A percentile compares a stretch with the other conserved stretches of the same genome.
phyloP scores from a whole-genome alignment of 164 flowering plant species.

The Tinospora cordifolia region DNA sequence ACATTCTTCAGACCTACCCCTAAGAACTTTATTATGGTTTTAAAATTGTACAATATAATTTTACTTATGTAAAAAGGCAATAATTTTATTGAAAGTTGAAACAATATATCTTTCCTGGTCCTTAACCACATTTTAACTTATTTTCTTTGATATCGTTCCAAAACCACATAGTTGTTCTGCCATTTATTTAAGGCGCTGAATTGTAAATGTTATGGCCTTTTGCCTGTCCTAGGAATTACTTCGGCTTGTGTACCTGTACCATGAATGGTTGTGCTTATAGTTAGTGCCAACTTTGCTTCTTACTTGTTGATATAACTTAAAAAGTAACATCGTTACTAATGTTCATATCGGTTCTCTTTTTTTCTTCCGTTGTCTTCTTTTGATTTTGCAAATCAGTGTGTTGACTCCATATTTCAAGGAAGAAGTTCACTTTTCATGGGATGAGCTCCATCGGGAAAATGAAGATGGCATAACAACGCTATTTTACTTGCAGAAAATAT shows the following conservation, averaged over 20 bases:
- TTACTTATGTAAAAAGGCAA: no score
- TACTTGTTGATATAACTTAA: not conserved
- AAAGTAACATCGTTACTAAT: not conserved
- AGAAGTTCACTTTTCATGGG: constrained; percentile 80
- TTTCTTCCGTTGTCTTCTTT: not conserved
- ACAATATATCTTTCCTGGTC: no score
- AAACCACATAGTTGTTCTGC: no score
- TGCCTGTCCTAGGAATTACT: not conserved
- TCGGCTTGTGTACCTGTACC: not conserved
- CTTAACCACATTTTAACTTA: no score
- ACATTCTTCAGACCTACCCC: no score
- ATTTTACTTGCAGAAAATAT: constrained; percentile 84
- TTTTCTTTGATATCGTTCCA: no score
- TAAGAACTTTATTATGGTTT: no score
- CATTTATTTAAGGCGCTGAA: not conserved
- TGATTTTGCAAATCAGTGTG: constrained; percentile 35
- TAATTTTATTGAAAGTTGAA: no score
- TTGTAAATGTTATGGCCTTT: not conserved
- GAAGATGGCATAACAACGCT: constrained; percentile 91
- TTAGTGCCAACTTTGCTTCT: not conserved
- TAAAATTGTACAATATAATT: no score
- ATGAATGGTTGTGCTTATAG: not conserved
- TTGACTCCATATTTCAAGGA: constrained; percentile 95
- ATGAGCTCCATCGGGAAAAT: constrained; percentile 75
- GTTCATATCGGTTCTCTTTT: not conserved